phyloP scores from a whole-genome alignment of 305 asterid genomes.

The Vinca major region DNA sequence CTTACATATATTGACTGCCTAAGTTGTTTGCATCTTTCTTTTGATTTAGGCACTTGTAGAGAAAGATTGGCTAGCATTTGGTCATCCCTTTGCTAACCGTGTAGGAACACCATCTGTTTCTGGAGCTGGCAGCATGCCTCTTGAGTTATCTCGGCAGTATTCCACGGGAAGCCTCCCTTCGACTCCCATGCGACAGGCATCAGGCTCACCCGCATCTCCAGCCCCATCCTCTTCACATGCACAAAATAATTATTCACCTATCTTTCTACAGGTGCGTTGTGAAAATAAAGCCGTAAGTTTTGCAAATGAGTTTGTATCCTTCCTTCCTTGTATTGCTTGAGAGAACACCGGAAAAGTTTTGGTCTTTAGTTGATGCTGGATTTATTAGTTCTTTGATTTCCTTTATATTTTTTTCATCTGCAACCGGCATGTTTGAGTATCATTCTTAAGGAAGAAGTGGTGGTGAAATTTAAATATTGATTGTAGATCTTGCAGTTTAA shows the following conservation, averaged over 20 bases:
- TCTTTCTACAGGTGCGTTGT: conserved; percentile 74
- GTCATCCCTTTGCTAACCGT: conserved; percentile 99
- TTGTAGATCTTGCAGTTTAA: too few species aligned
- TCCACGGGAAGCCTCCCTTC: conserved; percentile 61
- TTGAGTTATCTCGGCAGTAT: conserved; percentile 69
- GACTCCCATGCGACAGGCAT: conserved; percentile 55
- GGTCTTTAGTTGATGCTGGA: too few species aligned
- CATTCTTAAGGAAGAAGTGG: too few species aligned
- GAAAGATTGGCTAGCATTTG: conserved; percentile 99
- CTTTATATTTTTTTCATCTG: too few species aligned
- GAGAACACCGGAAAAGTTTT: too few species aligned
- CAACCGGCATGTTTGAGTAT: too few species aligned
- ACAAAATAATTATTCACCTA: conserved; percentile 80
- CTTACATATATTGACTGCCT: neutral
- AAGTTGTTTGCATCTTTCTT: conserved; percentile 4
- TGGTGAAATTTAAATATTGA: too few species aligned
- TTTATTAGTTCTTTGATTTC: too few species aligned
- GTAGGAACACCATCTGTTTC: conserved; percentile 66
- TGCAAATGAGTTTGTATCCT: neutral
- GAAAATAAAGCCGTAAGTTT: neutral
- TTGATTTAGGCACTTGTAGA: conserved; percentile 72
- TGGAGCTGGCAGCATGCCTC: conserved; percentile 55
- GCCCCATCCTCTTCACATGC: conserved; percentile 60
- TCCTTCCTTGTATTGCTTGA: too few species aligned
- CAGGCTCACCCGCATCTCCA: conserved; percentile 52